These are phyloP conservation scores for Fusarium sulawesiense DNA, from an alignment of 2,329 filamentous ascomycete species.

Conservation along the genomic window DNA sequence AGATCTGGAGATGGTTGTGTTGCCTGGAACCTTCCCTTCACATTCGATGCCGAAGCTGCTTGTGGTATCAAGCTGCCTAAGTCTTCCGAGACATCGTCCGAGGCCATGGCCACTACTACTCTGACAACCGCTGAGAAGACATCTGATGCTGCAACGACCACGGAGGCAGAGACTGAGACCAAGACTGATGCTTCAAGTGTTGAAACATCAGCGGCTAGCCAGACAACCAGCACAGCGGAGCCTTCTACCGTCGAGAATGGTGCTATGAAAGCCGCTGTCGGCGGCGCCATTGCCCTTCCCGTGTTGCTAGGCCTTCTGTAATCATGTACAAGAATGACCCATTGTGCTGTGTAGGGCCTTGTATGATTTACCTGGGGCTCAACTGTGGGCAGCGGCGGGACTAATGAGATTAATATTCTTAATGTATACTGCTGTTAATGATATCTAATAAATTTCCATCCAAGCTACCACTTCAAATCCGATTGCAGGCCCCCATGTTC, in stretches of 20 bases:
- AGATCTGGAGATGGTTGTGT: not conserved
- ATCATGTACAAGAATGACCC: not conserved
- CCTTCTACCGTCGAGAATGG: not conserved
- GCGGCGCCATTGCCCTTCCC: not conserved
- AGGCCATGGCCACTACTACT: not conserved
- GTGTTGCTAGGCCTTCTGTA: not conserved
- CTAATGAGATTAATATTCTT: not conserved
- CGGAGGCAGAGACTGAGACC: not conserved
- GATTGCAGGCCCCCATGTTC: not conserved
- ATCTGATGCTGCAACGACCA: not conserved
- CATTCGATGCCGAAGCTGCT: slow-evolving; percentile 5
- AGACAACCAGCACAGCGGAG: not conserved
- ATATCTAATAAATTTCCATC: not conserved
- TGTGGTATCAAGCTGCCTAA: slow-evolving; percentile 9
- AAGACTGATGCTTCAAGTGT: not conserved
- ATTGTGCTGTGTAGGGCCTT: too few species aligned
- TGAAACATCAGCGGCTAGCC: not conserved
- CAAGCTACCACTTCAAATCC: too few species aligned
- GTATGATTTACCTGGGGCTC: too few species aligned
- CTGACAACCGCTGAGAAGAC: not conserved
- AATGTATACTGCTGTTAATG: not conserved
- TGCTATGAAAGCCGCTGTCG: not conserved
- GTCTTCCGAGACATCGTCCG: not conserved
- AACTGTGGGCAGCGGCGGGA: not conserved
- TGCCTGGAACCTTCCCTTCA: not conserved